Percentiles rank a stretch among this genome's conserved stretches.
phyloP scores from a whole-genome alignment of 192 early-diverging fungal genomes.

The Coemansia sp. region DNA sequence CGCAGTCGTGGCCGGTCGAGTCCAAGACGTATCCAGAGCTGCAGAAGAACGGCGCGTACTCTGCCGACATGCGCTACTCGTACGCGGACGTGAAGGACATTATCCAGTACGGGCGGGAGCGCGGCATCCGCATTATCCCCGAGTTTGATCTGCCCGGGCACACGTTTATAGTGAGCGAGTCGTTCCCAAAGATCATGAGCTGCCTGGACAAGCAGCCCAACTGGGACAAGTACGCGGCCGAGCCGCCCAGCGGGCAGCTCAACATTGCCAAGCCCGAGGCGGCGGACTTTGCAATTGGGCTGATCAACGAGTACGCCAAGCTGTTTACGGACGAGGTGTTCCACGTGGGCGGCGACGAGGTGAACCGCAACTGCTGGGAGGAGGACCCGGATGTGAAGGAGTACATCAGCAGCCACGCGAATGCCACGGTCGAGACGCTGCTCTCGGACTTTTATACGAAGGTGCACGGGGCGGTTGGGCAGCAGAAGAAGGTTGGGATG shows the following conservation, averaged over 20 bases:
- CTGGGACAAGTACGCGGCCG: constrained; percentile 61
- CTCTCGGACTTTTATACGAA: constrained; percentile 55
- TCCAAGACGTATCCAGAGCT: constrained; percentile 62
- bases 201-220: constrained; percentile 62
- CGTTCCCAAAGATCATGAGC: constrained; percentile 57
- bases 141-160: constrained; percentile 91
- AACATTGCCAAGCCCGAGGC: constrained; percentile 67
- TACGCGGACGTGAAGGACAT: constrained; percentile 68
- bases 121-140: constrained; percentile 87
- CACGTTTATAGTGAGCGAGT: constrained; percentile 55
- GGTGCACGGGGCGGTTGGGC: constrained; percentile 52
- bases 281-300: constrained; percentile 56
- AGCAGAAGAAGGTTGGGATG: constrained; percentile 60
- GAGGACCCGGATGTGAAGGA: constrained; percentile 51
- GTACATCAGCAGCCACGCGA: constrained; percentile 37
- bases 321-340: constrained; percentile 70
- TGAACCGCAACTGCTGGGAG: constrained; percentile 68
- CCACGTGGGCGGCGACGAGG: constrained; percentile 80
- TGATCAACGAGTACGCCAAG: constrained; percentile 65
- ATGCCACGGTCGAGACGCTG: constrained; percentile 32
- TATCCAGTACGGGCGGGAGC: constrained; percentile 67
- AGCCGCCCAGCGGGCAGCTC: constrained; percentile 84
- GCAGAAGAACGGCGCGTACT: constrained; percentile 64
- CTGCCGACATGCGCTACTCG: constrained; percentile 62
- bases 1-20: constrained; percentile 71